These are phyloP conservation scores for Nyctanthes arbortristis DNA, from an alignment of 257 asterid genomes.

Conservation along the genomic window DNA sequence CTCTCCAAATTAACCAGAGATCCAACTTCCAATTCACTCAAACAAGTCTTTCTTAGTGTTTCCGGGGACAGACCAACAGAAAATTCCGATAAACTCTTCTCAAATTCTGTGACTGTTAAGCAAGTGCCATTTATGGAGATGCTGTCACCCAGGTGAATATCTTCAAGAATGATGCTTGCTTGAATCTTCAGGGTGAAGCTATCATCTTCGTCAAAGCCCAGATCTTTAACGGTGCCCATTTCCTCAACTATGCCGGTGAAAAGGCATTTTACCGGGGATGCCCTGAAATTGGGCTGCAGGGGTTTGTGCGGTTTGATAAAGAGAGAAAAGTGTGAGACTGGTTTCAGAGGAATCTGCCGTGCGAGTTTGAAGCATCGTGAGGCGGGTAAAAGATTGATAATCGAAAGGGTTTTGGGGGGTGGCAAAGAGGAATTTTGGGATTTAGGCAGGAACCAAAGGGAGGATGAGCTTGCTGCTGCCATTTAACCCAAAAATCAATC, in stretches of 20 bases:
- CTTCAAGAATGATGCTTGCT: slow-evolving; percentile 63
- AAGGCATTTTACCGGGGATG: slow-evolving; percentile 47
- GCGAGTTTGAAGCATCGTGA: slow-evolving; percentile 25
- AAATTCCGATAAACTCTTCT: slow-evolving; percentile 46
- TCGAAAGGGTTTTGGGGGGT: too few species aligned
- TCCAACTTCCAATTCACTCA: slow-evolving; percentile 60
- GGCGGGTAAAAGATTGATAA: too few species aligned
- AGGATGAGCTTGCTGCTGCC: too few species aligned
- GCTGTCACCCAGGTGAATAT: slow-evolving; percentile 81
- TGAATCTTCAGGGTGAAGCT: slow-evolving; percentile 70
- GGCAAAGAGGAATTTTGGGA: too few species aligned
- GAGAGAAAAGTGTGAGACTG: slow-evolving; percentile 37
- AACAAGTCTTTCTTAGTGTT: slow-evolving; percentile 69
- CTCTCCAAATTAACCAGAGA: slow-evolving; percentile 78
- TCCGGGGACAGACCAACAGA: slow-evolving; percentile 80
- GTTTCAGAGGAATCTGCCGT: slow-evolving; percentile 31
- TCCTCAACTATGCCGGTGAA: slow-evolving; percentile 93
- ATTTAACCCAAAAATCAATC: too few species aligned
- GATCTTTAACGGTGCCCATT: slow-evolving; percentile 64
- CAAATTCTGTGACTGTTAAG: slow-evolving; percentile 69
- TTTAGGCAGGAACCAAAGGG: too few species aligned
- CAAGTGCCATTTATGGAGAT: slow-evolving; percentile 89
- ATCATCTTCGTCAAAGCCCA: slow-evolving; percentile 53
- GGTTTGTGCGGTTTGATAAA: slow-evolving; percentile 40
- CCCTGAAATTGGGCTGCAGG: slow-evolving; percentile 20